These are phyloP conservation scores for Pythium insidiosum DNA, from an alignment of 352 stramenopile genomes.

Conservation along the genomic window DNA sequence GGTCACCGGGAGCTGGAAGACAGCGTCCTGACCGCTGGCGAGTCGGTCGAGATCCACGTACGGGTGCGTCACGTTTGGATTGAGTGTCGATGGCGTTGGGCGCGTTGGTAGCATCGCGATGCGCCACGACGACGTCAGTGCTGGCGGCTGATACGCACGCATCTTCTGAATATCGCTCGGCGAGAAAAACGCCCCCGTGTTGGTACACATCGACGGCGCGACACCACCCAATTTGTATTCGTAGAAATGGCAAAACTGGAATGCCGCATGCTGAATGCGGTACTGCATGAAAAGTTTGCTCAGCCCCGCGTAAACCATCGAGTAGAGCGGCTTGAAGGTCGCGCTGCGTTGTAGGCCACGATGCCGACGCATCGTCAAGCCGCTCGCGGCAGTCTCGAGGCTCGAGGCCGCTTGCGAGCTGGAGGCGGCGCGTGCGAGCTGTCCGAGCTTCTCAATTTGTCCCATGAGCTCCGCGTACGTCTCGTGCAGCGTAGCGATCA, in stretches of 20 bases:
- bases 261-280: slow-evolving; percentile 8
- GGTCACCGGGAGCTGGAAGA: background rate
- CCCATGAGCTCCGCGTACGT: slow-evolving; percentile 1
- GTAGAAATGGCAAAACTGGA: slow-evolving; percentile 15
- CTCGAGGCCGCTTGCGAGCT: background rate
- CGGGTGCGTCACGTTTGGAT: background rate
- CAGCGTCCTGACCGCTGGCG: background rate
- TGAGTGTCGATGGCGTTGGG: background rate
- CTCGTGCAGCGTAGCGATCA: background rate
- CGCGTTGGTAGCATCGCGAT: slow-evolving; percentile 1
- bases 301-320: slow-evolving; percentile 5
- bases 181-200: slow-evolving; percentile 1
- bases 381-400: no score
- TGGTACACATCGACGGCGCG: slow-evolving; percentile 7
- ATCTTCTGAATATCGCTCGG: slow-evolving; percentile 4
- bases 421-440: background rate
- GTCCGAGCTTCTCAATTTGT: background rate
- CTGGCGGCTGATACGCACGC: background rate
- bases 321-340: slow-evolving; percentile 10
- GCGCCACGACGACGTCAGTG: background rate
- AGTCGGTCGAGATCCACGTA: slow-evolving; percentile 1
- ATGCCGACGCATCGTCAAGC: background rate
- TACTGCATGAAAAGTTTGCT: slow-evolving; percentile 13
- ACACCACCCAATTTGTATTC: slow-evolving; percentile 10
- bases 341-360: background rate